These are phyloP conservation scores for Mortierella sp. DNA, from an alignment of 371 early-diverging fungal genomes.

Conservation along the genomic window DNA sequence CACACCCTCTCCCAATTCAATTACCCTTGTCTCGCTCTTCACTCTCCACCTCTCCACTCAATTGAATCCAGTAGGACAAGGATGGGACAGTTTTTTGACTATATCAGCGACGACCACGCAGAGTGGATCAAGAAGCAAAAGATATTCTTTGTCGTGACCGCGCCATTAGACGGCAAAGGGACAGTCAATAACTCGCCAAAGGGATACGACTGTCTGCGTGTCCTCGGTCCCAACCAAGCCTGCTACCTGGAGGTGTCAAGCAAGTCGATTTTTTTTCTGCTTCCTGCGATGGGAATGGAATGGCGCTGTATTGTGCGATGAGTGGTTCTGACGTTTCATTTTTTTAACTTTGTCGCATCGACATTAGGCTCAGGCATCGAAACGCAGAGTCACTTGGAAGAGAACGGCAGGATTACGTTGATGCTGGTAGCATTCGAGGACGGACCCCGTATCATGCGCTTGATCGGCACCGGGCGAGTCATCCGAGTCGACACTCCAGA, in stretches of 20 bases:
- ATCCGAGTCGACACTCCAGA: slow-evolving; percentile 57
- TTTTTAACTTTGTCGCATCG: neutral
- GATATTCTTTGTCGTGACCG: slow-evolving; percentile 66
- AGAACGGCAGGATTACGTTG: slow-evolving; percentile 67
- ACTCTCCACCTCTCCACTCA: neutral
- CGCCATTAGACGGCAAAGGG: slow-evolving; percentile 59
- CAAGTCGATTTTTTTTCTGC: slow-evolving; percentile 1
- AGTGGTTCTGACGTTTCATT: neutral
- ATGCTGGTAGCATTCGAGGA: slow-evolving; percentile 71
- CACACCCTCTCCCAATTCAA: neutral
- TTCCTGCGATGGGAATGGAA: neutral
- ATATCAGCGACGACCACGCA: slow-evolving; percentile 55
- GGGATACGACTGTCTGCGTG: slow-evolving; percentile 63
- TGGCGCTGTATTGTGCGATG: neutral
- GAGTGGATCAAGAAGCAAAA: slow-evolving; percentile 66
- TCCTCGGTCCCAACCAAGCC: slow-evolving; percentile 57
- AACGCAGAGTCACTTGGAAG: slow-evolving; percentile 66
- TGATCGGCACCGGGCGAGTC: slow-evolving; percentile 61
- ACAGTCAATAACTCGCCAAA: slow-evolving; percentile 71
- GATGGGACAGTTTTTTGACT: slow-evolving; percentile 61
- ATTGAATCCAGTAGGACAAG: neutral
- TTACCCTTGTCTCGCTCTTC: neutral
- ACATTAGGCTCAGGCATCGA: slow-evolving; percentile 62
- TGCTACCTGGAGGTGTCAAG: slow-evolving; percentile 67
- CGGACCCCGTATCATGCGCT: slow-evolving; percentile 64